A percentile compares a stretch with the other conserved stretches of the same genome.
Evolutionary conservation across 1,284 basidiomycete species (phyloP).

Genomic region (Xerocomus amazonicus): DNA sequence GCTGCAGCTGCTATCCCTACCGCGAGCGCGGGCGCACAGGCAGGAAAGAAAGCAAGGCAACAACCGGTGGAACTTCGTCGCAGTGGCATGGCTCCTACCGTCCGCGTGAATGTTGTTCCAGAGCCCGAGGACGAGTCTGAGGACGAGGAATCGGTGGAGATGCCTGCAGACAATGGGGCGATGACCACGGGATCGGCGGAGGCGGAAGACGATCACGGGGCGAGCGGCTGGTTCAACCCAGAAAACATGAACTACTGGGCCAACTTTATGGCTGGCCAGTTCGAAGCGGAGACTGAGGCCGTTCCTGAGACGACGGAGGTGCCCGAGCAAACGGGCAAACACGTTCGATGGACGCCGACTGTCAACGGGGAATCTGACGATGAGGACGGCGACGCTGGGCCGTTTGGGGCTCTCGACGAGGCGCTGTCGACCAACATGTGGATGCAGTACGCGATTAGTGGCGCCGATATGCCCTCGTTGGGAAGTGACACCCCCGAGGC

Average conservation of each 20-base stretch:
- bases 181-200: not conserved
- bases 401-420: conserved; percentile 12
- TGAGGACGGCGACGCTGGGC: conserved; percentile 24
- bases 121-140: conserved; percentile 12
- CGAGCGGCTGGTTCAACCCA: conserved; percentile 24
- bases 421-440: conserved; percentile 22
- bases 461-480: conserved; percentile 20
- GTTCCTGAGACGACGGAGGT: conserved; percentile 9
- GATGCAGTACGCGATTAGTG: conserved; percentile 31
- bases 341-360: conserved; percentile 36
- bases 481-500: conserved; percentile 3
- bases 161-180: too few species aligned
- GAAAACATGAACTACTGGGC: conserved; percentile 29
- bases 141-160: too few species aligned
- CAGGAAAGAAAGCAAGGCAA: conserved; percentile 14
- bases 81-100: conserved; percentile 3
- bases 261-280: conserved; percentile 21
- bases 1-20: conserved; percentile 6
- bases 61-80: conserved; percentile 9
- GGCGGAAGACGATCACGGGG: conserved; percentile 16
- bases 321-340: conserved; percentile 21
- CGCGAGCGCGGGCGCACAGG: conserved; percentile 3
- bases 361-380: not conserved
- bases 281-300: conserved; percentile 10
- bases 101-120: conserved; percentile 12